phyloP scores from a whole-genome alignment of 208 protist species.

The Spongospora subterranea region DNA sequence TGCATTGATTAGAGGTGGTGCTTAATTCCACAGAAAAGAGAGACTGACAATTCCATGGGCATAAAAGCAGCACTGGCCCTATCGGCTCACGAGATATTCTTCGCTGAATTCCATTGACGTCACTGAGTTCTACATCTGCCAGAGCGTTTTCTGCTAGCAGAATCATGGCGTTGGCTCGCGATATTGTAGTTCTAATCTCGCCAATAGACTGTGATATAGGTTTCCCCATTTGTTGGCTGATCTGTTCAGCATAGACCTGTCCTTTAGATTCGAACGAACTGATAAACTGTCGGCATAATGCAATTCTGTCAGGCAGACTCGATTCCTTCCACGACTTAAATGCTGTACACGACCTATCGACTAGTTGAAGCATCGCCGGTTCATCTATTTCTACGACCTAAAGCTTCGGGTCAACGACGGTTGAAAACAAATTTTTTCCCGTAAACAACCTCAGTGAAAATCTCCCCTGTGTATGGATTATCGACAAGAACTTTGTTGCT shows the following conservation, averaged over 20 bases:
- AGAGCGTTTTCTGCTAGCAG: background rate
- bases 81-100: slow-evolving; percentile 42
- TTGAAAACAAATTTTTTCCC: background rate
- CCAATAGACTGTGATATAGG: background rate
- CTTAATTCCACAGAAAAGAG: background rate
- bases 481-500: slow-evolving; percentile 14
- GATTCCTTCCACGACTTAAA: background rate
- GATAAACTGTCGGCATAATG: background rate
- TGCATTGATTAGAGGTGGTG: background rate
- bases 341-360: background rate
- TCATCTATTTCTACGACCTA: slow-evolving; percentile 18
- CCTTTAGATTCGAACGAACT: background rate
- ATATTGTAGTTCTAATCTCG: slow-evolving; percentile 29
- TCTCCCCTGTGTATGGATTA: slow-evolving; percentile 54
- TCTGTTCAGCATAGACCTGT: background rate
- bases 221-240: slow-evolving; percentile 48
- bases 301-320: background rate
- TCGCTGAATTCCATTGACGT: background rate
- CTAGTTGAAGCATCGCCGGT: background rate
- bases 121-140: slow-evolving; percentile 8
- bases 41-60: slow-evolving; percentile 51
- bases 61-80: slow-evolving; percentile 38
- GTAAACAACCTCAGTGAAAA: background rate
- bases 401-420: background rate
- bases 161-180: background rate